Base-by-base conservation (phyloP, 1,139 yeast species). In the Hyphopichia buzzinii region DNA sequence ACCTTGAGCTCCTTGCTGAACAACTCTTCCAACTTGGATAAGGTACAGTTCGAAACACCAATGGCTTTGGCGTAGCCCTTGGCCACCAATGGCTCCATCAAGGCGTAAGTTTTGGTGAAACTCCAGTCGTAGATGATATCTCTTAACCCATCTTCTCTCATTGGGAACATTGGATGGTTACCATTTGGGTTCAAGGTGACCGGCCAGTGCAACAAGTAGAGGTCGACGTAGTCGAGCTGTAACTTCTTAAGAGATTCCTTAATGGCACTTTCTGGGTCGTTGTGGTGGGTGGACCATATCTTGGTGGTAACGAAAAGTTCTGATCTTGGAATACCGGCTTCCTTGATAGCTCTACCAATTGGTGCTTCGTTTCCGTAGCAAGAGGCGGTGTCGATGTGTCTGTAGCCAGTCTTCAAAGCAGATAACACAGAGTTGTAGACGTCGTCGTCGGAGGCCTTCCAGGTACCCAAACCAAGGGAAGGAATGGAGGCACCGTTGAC, bases 41-140 rank as follows among this genome's bases (percentile, higher is more conserved):
- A 59, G n/a, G 87, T 77, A 59, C 79, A 82, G 67, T 87, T 87
- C 35, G 90, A 83, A 31, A 87, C 87, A 52, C 95, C 96, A 51
- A 87, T 73, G 28, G 92, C 77, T 57, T 71, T 79, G 34, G 77
- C 41, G 57, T 77, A 73, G 26, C 81, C 84, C 31, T 77, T 59
- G 6, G 6, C 23, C 23, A 8, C 68, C 43, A 83, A 62, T 38
- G 74, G 65, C 62, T 86, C 89, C 71, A 85, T 64, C 39, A 67
- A 62, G 51, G 72, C 74, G 78, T 83, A 86, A 32, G 94, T 79
- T 51, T 83, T 75, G 41, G 75, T 56, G 46, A 73, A 74, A 47
- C 68, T 62, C 77, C 83, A 80, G 34, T 64, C 71, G 12, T 39
- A 36, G 3, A 48, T 13, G 40, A 77, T 50, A 37, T 57, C 62